Evolutionary conservation across 225 moss, liverwort and hornwort genomes (phyloP), one percentile per base, ranked within the genome.

Genomic region (Sphagnum contortum): DNA sequence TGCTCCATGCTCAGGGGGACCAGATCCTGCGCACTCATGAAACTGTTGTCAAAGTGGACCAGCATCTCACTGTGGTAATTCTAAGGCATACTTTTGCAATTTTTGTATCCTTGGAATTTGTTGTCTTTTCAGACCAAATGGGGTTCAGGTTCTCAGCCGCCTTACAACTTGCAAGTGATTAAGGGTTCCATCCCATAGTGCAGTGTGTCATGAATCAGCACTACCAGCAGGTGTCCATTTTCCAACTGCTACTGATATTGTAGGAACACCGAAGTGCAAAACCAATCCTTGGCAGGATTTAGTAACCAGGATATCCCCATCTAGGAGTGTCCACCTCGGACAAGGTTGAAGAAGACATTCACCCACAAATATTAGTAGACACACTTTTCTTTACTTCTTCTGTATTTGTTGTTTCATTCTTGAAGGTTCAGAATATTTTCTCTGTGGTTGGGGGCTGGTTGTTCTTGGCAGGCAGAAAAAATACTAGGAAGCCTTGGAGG

Each of bases 11-110:
- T 4, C 87, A 87, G 60, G 75, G 80, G 51, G 77, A 73, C 9
- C 87, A 87, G 69, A 87, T 87, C 60, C 77, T 76, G 9, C 75
- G 87, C 68, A 83, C 83, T 12, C 87, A 87, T 51, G 80, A 83
- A 55, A 75, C 77, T 4, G 83, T 83, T n/a, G 72, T 87, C 47
- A 75, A 68, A 5, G 77, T 87, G 3, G 87, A 87, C 11, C 75
- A 77, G 64, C 80, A 87, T 44, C 87, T 87, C 59, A 70, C 75
- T 60, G 62, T 77, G 70, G 83, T 83, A 75, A 29, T 29, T 29
- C 29, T 29, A 29, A 29, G 29, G 29, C 29, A 29, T 29, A 29
- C 29, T 29, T 0, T 29, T 29, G 29, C 29, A 29, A 29, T 1
- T 29, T 29, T 29, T 29, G 29, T 29, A 29, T 29, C 29, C 1